Conservation (phyloP, 306 rosid species). For the Casuarina glauca region DNA sequence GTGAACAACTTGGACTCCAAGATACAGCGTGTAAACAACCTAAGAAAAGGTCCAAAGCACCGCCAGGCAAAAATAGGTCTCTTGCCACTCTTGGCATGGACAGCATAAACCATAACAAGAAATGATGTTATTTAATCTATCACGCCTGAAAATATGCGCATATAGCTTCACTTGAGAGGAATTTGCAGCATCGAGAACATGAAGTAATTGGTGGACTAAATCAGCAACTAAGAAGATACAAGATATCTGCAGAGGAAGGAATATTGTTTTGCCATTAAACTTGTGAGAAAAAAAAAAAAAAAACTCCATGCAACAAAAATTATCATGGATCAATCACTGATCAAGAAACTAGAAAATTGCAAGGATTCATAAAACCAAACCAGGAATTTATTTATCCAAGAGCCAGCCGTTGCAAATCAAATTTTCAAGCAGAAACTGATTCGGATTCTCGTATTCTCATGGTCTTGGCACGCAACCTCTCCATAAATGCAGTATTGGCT, state of each 20-base stretch:
- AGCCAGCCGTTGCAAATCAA: conserved; percentile 2
- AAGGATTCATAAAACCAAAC: conserved; percentile 25
- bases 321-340: conserved; percentile 17
- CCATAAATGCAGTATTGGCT: conserved; percentile 80
- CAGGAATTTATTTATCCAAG: conserved; percentile 10
- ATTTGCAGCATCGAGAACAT: not conserved
- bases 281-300: conserved; percentile 1
- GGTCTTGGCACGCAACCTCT: conserved; percentile 68
- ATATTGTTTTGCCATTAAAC: conserved; percentile 17
- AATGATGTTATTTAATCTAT: not conserved
- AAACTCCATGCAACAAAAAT: conserved; percentile 6
- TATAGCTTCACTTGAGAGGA: not conserved
- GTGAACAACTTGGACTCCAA: not conserved
- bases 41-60: not conserved
- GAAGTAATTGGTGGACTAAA: conserved; percentile 24
- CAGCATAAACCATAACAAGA: not conserved
- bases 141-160: not conserved
- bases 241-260: not conserved
- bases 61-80: not conserved
- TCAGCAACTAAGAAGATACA: conserved; percentile 19
- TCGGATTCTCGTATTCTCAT: conserved; percentile 44
- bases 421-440: conserved; percentile 43
- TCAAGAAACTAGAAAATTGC: conserved; percentile 22
- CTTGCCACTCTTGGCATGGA: not conserved
- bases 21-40: not conserved